Conservation (phyloP, 2,329 filamentous ascomycete species). For the Calonectria naviculata region DNA sequence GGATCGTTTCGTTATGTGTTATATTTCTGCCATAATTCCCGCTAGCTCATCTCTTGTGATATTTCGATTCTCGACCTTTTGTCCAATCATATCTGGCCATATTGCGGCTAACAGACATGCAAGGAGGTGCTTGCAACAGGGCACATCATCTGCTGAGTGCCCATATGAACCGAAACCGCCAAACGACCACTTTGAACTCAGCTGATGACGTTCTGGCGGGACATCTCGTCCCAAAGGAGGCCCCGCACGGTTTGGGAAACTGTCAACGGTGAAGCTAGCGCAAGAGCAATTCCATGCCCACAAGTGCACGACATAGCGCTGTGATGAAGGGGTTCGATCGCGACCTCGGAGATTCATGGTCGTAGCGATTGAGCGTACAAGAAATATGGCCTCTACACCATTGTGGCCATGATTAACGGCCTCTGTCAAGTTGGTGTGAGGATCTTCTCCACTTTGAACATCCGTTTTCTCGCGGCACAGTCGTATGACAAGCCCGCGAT, state of each 20-base stretch:
- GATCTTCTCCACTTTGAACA: background rate
- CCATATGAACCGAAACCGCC: slow-evolving; percentile 58
- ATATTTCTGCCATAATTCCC: slow-evolving; percentile 69
- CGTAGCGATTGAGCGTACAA: slow-evolving; percentile 70
- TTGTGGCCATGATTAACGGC: background rate
- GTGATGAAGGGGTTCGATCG: slow-evolving; percentile 26
- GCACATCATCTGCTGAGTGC: slow-evolving; percentile 49
- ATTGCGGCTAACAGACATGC: slow-evolving; percentile 81
- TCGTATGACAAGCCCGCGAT: slow-evolving; percentile 77
- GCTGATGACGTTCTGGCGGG: background rate
- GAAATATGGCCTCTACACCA: slow-evolving; percentile 57
- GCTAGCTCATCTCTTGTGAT: slow-evolving; percentile 76
- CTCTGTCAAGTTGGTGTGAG: slow-evolving; percentile 12
- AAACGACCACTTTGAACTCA: slow-evolving; percentile 51
- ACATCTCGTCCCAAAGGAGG: background rate
- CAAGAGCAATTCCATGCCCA: slow-evolving; percentile 90
- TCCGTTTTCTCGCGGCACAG: slow-evolving; percentile 42
- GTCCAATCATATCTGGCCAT: slow-evolving; percentile 68
- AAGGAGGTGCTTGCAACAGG: slow-evolving; percentile 89
- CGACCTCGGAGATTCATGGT: slow-evolving; percentile 40
- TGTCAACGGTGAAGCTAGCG: slow-evolving; percentile 81
- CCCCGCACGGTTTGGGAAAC: slow-evolving; percentile 60
- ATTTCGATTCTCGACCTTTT: slow-evolving; percentile 63
- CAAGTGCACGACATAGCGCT: slow-evolving; percentile 77
- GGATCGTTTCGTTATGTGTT: background rate